phyloP scores from a whole-genome alignment of 2,329 filamentous ascomycete genomes.

The Juglanconis oblonga region DNA sequence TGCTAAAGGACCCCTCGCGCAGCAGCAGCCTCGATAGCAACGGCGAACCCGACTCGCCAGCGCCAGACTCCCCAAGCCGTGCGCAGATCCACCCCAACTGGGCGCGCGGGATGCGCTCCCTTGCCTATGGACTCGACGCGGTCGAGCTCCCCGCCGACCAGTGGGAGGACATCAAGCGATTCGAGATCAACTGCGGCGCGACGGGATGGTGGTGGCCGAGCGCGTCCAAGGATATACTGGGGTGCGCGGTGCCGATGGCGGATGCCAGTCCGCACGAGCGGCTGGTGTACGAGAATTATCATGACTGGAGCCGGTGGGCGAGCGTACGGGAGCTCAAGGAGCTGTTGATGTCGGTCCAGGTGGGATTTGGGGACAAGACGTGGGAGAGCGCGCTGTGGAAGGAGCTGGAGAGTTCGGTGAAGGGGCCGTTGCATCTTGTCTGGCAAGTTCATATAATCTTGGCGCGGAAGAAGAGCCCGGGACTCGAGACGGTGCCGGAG shows the following conservation, averaged over 20 bases:
- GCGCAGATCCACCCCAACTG: neutral
- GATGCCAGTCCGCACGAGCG: neutral
- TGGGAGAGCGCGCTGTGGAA: neutral
- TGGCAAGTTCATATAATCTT: neutral
- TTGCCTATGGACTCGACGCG: neutral
- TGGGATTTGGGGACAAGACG: neutral
- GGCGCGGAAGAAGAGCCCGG: neutral
- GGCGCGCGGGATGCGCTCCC: neutral
- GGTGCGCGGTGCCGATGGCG: neutral
- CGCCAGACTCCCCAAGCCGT: neutral
- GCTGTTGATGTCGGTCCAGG: neutral
- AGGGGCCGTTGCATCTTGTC: neutral
- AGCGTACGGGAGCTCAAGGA: neutral
- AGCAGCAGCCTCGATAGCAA: neutral
- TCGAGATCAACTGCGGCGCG: neutral
- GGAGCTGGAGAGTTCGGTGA: neutral
- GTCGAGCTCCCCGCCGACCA: neutral
- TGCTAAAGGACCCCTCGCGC: neutral
- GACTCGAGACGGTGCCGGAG: neutral
- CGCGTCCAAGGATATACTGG: neutral
- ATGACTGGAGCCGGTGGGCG: neutral
- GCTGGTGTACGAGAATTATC: neutral
- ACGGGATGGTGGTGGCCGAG: neutral
- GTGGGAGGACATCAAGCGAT: neutral
- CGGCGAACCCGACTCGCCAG: neutral